A percentile compares a stretch with the other conserved stretches of the same genome.
phyloP scores from a whole-genome alignment of 148 eudicot genomes.

The Heliamphora exappendiculata region DNA sequence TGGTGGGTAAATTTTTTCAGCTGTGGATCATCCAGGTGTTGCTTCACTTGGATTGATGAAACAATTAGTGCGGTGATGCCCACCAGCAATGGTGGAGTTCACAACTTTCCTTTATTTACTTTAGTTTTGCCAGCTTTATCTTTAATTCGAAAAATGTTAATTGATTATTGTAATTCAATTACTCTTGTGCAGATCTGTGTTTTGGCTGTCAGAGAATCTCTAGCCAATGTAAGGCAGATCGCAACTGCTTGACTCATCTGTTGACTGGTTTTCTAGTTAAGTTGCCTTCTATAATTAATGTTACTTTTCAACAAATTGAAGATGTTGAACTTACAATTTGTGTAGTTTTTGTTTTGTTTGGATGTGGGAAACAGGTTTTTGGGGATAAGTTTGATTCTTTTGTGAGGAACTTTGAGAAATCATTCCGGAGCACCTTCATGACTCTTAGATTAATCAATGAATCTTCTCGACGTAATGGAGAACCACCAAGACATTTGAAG shows the following conservation, averaged over 20 bases:
- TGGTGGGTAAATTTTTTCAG: conserved; percentile 3
- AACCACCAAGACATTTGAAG: conserved; percentile 8
- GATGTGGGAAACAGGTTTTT: conserved; percentile 50
- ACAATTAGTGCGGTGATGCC: background rate
- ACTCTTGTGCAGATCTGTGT: conserved; percentile 60
- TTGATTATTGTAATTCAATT: conserved; percentile 1
- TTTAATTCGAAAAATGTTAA: background rate
- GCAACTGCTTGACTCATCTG: conserved; percentile 13
- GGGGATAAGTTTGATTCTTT: conserved; percentile 74
- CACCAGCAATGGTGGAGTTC: conserved; percentile 6
- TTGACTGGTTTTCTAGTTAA: conserved; percentile 14
- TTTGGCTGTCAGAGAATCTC: conserved; percentile 74
- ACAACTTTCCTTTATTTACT: background rate
- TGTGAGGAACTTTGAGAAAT: conserved; percentile 63
- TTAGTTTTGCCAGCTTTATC: conserved; percentile 1
- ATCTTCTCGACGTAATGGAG: conserved; percentile 31
- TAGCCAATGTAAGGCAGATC: conserved; percentile 64
- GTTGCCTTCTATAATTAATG: conserved; percentile 6
- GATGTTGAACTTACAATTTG: conserved; percentile 9
- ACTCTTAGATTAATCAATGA: conserved; percentile 56
- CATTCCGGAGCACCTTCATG: conserved; percentile 72
- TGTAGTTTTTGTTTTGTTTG: conserved; percentile 14
- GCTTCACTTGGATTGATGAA: conserved; percentile 5
- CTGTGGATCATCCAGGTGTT: conserved; percentile 12
- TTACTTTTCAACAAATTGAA: background rate